Conservation (phyloP, 495 filamentous ascomycete genomes). For the Rostrohypoxylon terebratum region DNA sequence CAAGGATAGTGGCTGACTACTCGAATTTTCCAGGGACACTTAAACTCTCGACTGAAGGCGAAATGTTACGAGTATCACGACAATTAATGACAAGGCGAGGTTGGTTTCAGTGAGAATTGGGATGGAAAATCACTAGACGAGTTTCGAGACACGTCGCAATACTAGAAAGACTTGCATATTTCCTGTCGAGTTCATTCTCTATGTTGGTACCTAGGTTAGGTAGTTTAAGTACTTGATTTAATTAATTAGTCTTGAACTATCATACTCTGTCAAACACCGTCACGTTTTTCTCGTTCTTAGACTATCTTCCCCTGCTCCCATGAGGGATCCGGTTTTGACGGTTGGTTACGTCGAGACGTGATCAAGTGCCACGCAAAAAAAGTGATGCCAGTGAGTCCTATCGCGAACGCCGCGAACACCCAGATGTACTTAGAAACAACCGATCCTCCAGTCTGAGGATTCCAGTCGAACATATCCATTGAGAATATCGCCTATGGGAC, state of each 20-base stretch:
- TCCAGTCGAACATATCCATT: constrained; percentile 37
- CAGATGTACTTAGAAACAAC: constrained; percentile 37
- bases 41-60: background rate
- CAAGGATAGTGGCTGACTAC: background rate
- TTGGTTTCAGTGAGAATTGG: background rate
- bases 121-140: background rate
- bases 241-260: background rate
- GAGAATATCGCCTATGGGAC: constrained; percentile 33
- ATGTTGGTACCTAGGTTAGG: background rate
- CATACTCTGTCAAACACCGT: background rate
- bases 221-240: background rate
- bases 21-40: constrained; percentile 27
- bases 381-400: constrained; percentile 31
- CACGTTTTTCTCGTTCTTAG: background rate
- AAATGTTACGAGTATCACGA: constrained; percentile 24
- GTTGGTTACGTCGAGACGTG: constrained; percentile 1
- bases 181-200: background rate
- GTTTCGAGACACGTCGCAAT: background rate
- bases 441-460: constrained; percentile 14
- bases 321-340: background rate
- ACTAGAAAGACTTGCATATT: background rate
- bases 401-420: constrained; percentile 24
- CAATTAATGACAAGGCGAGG: constrained; percentile 10
- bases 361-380: constrained; percentile 23
- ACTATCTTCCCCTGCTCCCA: constrained; percentile 7